These are phyloP conservation scores for Blastomyces percursus DNA, from an alignment of 2,329 filamentous ascomycete genomes.

Conservation along the genomic window DNA sequence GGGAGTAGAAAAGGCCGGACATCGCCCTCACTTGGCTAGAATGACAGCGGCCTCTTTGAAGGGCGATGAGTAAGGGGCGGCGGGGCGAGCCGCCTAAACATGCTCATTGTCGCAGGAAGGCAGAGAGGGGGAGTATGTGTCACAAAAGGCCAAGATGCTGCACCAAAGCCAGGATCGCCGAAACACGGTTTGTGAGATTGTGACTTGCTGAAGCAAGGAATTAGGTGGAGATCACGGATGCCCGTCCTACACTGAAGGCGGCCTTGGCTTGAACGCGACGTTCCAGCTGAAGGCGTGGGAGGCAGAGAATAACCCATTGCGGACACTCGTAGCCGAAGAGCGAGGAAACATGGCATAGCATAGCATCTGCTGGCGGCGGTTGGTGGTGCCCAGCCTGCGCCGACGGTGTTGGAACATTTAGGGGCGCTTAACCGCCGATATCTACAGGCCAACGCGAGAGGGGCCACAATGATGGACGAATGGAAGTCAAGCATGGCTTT, in stretches of 20 bases:
- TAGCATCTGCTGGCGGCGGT: not conserved
- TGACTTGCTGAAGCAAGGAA: not conserved
- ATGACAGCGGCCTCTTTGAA: not conserved
- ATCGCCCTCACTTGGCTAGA: not conserved
- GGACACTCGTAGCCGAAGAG: not conserved
- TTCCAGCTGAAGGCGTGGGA: not conserved
- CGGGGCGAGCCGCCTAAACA: not conserved
- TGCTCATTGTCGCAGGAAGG: not conserved
- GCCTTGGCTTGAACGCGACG: not conserved
- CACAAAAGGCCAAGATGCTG: not conserved
- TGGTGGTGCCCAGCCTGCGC: not conserved
- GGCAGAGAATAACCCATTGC: not conserved
- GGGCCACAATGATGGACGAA: not conserved
- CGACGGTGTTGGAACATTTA: not conserved
- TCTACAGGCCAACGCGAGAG: not conserved
- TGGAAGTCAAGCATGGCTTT: not conserved
- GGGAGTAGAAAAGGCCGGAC: not conserved
- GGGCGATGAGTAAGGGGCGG: not conserved
- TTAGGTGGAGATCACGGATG: not conserved
- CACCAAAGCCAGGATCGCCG: not conserved
- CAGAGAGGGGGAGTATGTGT: not conserved
- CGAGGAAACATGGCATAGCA: not conserved
- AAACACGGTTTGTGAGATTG: constrained; percentile 2
- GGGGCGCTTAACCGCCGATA: not conserved
- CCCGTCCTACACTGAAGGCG: not conserved